A percentile compares a stretch with the other conserved stretches of the same genome.
phyloP scores from a whole-genome alignment of 306 rosid genomes.

The Senna tora region DNA sequence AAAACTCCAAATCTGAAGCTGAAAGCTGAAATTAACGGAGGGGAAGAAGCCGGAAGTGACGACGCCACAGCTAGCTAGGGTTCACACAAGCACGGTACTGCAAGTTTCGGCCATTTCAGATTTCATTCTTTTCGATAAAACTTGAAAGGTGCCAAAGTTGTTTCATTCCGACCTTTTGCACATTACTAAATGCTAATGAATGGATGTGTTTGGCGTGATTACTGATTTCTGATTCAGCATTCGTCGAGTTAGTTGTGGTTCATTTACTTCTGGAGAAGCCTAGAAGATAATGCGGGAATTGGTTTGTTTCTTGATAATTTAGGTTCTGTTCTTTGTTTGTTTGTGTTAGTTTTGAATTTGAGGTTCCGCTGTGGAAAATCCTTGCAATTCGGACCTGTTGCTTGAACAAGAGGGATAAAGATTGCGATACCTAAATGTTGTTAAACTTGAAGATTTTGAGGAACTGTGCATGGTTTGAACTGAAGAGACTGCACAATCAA shows the following conservation, averaged over 20 bases:
- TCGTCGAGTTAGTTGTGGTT: background rate
- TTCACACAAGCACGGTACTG: background rate
- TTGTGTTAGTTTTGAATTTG: background rate
- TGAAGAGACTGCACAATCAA: background rate
- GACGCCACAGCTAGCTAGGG: constrained; percentile 20
- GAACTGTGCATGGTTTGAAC: background rate
- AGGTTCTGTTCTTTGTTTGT: background rate
- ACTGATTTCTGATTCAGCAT: background rate
- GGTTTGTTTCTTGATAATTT: background rate
- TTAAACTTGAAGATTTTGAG: background rate
- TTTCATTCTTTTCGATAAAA: background rate
- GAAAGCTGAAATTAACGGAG: background rate
- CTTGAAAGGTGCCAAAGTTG: background rate
- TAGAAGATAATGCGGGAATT: background rate
- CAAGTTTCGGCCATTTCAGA: background rate
- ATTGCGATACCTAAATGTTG: background rate
- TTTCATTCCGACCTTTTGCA: background rate
- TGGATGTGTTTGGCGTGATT: background rate
- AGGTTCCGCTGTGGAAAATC: background rate
- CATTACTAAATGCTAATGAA: background rate
- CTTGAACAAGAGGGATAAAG: background rate
- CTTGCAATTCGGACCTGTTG: background rate
- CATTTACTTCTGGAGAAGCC: background rate
- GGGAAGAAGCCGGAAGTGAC: constrained; percentile 5
- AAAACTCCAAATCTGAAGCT: background rate